Conservation (phyloP, 129 eudicot species). For the Flaveria bidentis region DNA sequence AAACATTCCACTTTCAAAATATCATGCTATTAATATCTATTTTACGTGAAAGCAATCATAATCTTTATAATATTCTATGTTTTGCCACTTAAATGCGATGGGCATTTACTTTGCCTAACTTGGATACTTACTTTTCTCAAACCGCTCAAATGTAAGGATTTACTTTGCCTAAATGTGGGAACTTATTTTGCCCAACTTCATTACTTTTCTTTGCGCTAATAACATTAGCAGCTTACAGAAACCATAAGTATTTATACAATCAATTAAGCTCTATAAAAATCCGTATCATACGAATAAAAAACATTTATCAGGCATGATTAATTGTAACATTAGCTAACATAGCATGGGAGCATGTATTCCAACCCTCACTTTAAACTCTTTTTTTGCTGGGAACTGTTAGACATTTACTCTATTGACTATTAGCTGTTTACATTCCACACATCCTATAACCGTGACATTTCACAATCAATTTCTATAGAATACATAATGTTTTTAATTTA, state of each 20-base stretch:
- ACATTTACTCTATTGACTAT: background rate
- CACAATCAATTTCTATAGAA: background rate
- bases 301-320: background rate
- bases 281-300: background rate
- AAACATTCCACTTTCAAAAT: conserved; percentile 5
- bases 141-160: background rate
- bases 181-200: background rate
- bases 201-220: background rate
- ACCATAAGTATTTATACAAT: background rate
- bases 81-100: background rate
- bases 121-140: background rate
- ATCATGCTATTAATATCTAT: background rate
- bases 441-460: background rate
- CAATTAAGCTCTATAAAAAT: background rate
- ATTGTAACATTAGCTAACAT: background rate
- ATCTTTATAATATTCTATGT: background rate
- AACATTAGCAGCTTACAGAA: background rate
- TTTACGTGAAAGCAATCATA: background rate
- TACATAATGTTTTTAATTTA: background rate
- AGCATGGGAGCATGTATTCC: background rate
- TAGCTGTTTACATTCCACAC: background rate
- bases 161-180: background rate
- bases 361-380: background rate
- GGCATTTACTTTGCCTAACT: background rate
- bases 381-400: background rate